Conservation (phyloP, 192 early-diverging fungal species). For the Radiomyces spectabilis region DNA sequence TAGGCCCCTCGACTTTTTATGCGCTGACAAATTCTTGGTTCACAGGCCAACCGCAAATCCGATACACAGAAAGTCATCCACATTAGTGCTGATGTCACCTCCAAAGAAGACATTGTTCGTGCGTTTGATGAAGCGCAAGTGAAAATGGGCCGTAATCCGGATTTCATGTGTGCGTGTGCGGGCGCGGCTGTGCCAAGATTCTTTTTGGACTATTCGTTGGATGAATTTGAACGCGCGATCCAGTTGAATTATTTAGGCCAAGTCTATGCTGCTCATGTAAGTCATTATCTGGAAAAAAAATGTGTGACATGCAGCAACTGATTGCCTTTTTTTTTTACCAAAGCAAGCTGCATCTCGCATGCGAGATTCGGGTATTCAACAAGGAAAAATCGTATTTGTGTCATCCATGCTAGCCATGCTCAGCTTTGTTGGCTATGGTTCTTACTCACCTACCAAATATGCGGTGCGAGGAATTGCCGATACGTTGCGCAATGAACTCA, state of each 20-base stretch:
- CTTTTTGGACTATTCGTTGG: constrained; percentile 55
- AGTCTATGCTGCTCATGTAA: constrained; percentile 57
- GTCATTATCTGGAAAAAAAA: neutral
- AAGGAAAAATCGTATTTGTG: constrained; percentile 60
- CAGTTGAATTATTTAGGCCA: constrained; percentile 64
- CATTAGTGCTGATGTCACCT: constrained; percentile 59
- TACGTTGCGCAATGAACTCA: constrained; percentile 55
- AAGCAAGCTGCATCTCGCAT: constrained; percentile 57
- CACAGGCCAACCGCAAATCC: too few species aligned
- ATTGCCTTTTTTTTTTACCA: constrained; percentile 1
- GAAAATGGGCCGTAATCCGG: constrained; percentile 41
- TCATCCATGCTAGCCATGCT: constrained; percentile 61
- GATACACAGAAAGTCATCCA: constrained; percentile 39
- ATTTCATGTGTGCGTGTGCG: constrained; percentile 48
- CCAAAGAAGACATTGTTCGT: constrained; percentile 35
- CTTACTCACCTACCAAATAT: constrained; percentile 65
- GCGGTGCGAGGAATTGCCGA: constrained; percentile 70
- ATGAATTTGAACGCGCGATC: constrained; percentile 48
- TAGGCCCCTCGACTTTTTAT: too few species aligned
- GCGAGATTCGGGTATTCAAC: constrained; percentile 41
- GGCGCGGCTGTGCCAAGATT: constrained; percentile 48
- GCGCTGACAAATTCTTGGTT: too few species aligned
- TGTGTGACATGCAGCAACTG: neutral
- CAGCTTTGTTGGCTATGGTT: constrained; percentile 59
- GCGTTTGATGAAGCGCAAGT: constrained; percentile 51